Percentiles rank a stretch among this genome's conserved stretches.
Conservation (phyloP, 2,329 filamentous ascomycete species). For the Pseudogymnoascus pannorum region DNA sequence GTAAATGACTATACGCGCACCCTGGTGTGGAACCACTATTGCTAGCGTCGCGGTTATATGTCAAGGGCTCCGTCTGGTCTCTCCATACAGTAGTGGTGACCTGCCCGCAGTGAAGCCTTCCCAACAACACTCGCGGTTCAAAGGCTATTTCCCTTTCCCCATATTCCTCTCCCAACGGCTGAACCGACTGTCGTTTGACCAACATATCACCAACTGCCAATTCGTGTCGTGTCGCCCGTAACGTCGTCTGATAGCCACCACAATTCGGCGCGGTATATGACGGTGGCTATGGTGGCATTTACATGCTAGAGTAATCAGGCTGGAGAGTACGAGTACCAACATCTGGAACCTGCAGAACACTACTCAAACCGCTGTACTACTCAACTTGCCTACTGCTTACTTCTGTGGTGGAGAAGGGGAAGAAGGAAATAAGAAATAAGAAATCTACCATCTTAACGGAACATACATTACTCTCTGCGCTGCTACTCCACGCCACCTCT, state of each 20-base stretch:
- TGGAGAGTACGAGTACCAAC: neutral
- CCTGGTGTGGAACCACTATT: neutral
- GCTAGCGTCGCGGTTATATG: neutral
- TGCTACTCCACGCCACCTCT: neutral
- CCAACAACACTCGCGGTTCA: neutral
- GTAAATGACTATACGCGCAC: neutral
- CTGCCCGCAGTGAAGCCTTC: neutral
- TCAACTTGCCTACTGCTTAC: neutral
- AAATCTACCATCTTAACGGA: too few species aligned
- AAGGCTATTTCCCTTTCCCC: neutral
- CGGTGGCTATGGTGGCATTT: neutral
- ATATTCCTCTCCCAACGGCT: neutral
- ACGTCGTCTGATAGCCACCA: neutral
- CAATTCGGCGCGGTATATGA: neutral
- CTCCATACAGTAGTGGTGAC: neutral
- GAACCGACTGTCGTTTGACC: neutral
- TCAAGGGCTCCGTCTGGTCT: neutral
- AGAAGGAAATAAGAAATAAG: neutral
- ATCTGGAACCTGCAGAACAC: neutral
- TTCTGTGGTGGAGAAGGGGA: neutral
- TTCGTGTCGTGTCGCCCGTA: neutral
- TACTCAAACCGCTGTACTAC: neutral
- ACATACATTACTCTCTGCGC: neutral
- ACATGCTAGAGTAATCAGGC: neutral
- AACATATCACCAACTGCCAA: neutral